A percentile compares a stretch with the other conserved stretches of the same genome.
phyloP scores from a whole-genome alignment of 1,284 basidiomycete species.

The Pholiota adiposa region DNA sequence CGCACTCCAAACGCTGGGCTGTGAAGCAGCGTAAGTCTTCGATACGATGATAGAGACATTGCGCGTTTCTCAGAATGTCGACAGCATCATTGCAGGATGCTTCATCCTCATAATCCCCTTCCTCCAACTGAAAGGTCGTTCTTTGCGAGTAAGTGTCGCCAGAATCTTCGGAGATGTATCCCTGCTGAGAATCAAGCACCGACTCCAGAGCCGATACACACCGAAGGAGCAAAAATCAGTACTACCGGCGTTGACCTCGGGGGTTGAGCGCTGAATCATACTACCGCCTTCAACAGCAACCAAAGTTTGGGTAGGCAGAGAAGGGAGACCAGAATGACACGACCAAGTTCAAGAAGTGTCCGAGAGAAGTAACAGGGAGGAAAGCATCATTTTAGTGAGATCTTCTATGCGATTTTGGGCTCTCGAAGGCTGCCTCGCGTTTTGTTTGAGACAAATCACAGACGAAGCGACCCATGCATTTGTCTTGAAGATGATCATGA shows the following conservation, averaged over 20 bases:
- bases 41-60: neutral
- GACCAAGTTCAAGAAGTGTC: too few species aligned
- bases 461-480: too few species aligned
- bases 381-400: too few species aligned
- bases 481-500: too few species aligned
- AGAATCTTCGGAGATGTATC: neutral
- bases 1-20: slow-evolving; percentile 54
- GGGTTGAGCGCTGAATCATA: too few species aligned
- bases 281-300: too few species aligned
- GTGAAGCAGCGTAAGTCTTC: slow-evolving; percentile 48
- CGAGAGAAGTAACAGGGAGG: too few species aligned
- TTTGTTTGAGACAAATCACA: too few species aligned
- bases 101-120: slow-evolving; percentile 58
- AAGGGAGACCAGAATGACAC: too few species aligned
- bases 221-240: neutral
- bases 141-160: slow-evolving; percentile 41
- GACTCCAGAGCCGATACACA: neutral
- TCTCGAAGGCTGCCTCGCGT: too few species aligned
- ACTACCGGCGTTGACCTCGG: neutral
- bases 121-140: slow-evolving; percentile 54
- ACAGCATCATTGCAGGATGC: slow-evolving; percentile 48
- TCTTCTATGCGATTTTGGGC: too few species aligned
- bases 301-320: too few species aligned
- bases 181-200: neutral
- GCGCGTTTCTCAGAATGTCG: neutral